A percentile compares a stretch with the other conserved stretches of the same genome.
Evolutionary conservation across 176 grass and related monocot species (phyloP).

Genomic region (Oryza glumipatula): DNA sequence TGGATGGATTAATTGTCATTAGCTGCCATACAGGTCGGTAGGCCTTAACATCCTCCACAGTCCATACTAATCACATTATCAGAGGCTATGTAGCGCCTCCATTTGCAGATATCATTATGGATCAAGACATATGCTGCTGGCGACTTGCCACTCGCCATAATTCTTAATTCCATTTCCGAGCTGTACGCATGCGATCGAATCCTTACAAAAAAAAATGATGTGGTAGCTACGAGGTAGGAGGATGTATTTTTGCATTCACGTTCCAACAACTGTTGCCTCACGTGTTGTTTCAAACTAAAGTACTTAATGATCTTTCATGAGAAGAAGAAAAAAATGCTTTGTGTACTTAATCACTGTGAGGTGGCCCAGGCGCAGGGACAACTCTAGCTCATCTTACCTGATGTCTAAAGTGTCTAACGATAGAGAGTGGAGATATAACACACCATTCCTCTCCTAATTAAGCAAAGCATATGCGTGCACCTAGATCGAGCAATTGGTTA

Average conservation of each 20-base stretch:
- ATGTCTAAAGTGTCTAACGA: no score
- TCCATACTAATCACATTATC: constrained; percentile 8
- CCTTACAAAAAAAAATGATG: neutral
- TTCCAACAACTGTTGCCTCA: constrained; percentile 26
- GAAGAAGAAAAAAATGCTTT: no score
- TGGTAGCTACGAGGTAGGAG: neutral
- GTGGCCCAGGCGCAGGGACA: neutral
- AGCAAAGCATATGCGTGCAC: neutral
- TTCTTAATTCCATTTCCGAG: neutral
- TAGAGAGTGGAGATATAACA: no score
- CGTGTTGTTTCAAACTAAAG: neutral
- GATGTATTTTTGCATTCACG: neutral
- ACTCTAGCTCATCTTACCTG: neutral
- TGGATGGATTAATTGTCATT: constrained; percentile 4
- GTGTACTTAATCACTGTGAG: neutral
- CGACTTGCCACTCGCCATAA: constrained; percentile 29
- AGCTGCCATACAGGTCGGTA: constrained; percentile 36
- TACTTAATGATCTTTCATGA: neutral
- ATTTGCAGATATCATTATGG: neutral
- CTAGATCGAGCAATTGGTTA: no score
- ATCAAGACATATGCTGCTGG: constrained; percentile 12
- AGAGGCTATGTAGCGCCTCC: neutral
- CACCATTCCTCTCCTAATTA: no score
- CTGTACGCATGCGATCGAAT: neutral
- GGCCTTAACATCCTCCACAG: constrained; percentile 20